These are phyloP conservation scores for Dictyostelium intermedium DNA, from an alignment of 78 protist genomes.

Conservation along the genomic window DNA sequence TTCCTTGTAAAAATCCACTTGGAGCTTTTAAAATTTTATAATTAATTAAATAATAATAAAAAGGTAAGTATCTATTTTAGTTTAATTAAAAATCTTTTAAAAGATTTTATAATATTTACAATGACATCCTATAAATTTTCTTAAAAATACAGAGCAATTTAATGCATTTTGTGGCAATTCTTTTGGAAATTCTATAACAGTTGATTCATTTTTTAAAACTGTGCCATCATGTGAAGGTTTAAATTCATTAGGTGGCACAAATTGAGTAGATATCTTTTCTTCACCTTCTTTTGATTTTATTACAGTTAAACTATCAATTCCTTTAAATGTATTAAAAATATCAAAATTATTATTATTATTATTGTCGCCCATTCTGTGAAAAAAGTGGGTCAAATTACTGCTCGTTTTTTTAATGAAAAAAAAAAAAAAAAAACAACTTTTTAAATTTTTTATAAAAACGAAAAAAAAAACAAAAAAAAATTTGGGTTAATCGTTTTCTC, in stretches of 20 bases:
- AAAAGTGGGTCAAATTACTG: neutral
- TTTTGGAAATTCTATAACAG: neutral
- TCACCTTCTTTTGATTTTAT: neutral
- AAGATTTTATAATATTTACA: conserved; percentile 8
- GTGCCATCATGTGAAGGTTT: neutral
- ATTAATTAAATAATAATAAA: neutral
- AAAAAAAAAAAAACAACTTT: neutral
- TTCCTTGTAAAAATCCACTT: conserved; percentile 18
- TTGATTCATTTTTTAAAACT: neutral
- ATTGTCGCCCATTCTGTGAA: neutral
- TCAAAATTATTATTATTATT: neutral
- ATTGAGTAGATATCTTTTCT: neutral
- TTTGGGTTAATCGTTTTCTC: too few relatives aligned
- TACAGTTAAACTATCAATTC: neutral
- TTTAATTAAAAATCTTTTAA: too few relatives aligned
- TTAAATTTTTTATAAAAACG: neutral
- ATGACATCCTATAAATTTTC: conserved; percentile 40
- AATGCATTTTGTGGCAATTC: neutral
- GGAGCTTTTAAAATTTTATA: conserved; percentile 23
- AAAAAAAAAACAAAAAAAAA: neutral
- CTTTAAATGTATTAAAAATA: neutral
- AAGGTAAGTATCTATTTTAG: too few relatives aligned
- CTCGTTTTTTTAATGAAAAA: neutral
- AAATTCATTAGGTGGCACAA: conserved; percentile 7
- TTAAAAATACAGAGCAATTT: conserved; percentile 43